Evolutionary conservation across 257 asterid species (phyloP), one percentile per base, ranked within the genome.

Genomic region (Primulina huaijiensis): DNA sequence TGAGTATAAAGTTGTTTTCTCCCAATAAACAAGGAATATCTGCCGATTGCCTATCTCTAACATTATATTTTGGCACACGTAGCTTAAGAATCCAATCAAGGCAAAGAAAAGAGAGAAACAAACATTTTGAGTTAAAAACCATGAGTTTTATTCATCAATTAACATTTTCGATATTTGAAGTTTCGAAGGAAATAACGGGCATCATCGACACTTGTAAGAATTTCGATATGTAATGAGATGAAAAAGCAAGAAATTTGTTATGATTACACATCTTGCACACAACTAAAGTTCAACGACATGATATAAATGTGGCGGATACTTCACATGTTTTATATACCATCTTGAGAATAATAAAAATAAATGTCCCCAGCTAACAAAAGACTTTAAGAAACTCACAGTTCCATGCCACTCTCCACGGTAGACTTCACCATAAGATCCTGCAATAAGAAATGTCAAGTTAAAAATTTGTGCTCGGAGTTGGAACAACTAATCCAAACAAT

Each of bases 391-490:
- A 92, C 98, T 92, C 81, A 92, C 98, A 77, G 98, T 93, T 83
- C 95, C 98, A 76, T 90, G 97, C 98, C 97, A 93, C 65, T 93
- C 98, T 58, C 97, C 98, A 72, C 85, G 97, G 61, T 88, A 89
- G 55, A 93, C 98, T 89, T 93, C 98, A 7, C 98, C 98, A 61
- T 93, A 93, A 73, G 97, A 93, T 77, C 98, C 98, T 92, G 82
- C 69, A 76, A 71, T 46, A 78, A 75, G 74, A 77, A 72, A 64
- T 76, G 6, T 59, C 74, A 71, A 63, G 35, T 55, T 14, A 50
- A 25, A 62, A 59, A 68, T 58, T 52, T 25, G 61, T 60, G 23
- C n/a, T 62, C 61, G 11, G 35, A 11, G 68, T 68, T 69, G 21
- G 62, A 64, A 73, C 31, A 73, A 72, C 57, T n/a, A 59, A n/a